phyloP scores from a whole-genome alignment of 2,329 filamentous ascomycete genomes.

The Lasiodiplodia sp. region DNA sequence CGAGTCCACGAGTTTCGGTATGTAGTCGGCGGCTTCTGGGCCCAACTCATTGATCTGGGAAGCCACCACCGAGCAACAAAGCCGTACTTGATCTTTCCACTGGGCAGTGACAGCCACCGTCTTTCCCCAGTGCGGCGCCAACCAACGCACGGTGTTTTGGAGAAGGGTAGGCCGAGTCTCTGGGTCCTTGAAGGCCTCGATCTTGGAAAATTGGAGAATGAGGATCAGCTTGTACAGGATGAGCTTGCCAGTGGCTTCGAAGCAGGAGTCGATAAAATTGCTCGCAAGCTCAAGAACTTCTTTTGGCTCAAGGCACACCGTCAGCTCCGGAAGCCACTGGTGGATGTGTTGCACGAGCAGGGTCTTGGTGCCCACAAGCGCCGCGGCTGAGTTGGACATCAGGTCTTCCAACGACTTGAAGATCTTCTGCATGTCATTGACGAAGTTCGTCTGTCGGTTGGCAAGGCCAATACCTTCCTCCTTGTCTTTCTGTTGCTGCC shows the following conservation, averaged over 20 bases:
- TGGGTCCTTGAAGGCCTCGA: conserved; percentile 80
- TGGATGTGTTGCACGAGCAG: conserved; percentile 96
- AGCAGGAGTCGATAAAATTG: conserved; percentile 92
- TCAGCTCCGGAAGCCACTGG: conserved; percentile 92
- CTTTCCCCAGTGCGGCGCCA: conserved; percentile 91
- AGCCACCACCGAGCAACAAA: conserved; percentile 92
- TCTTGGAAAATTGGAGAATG: conserved; percentile 87
- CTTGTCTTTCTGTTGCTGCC: conserved; percentile 86
- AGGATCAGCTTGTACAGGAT: conserved; percentile 90
- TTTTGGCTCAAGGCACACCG: conserved; percentile 75
- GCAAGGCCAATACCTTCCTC: conserved; percentile 87
- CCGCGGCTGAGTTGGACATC: conserved; percentile 86
- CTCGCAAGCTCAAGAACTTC: conserved; percentile 92
- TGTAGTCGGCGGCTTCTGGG: conserved; percentile 84
- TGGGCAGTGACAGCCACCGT: conserved; percentile 77
- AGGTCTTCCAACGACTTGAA: conserved; percentile 89
- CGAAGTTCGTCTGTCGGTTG: conserved; percentile 74
- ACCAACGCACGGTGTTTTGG: conserved; percentile 86
- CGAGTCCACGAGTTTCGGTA: conserved; percentile 89
- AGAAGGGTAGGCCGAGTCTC: conserved; percentile 78
- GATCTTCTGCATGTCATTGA: conserved; percentile 80
- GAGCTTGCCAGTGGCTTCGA: conserved; percentile 85
- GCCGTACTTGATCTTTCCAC: conserved; percentile 89
- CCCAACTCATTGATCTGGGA: conserved; percentile 81
- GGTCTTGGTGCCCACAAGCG: conserved; percentile 92